Evolutionary conservation across 441 rosid genomes (phyloP).

Genomic region (Corymbia calophylla): DNA sequence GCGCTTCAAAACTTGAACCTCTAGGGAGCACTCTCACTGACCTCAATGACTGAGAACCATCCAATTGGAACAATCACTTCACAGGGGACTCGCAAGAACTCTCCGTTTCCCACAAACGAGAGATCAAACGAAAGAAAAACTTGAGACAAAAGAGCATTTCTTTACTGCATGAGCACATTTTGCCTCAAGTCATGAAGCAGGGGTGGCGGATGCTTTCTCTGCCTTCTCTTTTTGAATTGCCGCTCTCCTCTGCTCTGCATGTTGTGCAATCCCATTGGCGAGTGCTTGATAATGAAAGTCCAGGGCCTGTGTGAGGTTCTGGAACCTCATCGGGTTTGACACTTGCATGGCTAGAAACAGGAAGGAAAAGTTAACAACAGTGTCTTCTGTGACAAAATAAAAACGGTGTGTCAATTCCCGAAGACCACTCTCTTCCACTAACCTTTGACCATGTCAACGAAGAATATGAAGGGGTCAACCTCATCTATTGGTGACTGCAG

Average conservation of each 20-base stretch:
- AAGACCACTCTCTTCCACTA: not conserved
- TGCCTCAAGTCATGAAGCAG: conserved; percentile 26
- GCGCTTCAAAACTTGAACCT: conserved; percentile 1
- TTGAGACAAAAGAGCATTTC: not conserved
- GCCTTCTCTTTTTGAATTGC: conserved; percentile 80
- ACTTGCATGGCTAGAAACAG: conserved; percentile 58
- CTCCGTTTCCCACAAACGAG: conserved; percentile 6
- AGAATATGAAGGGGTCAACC: conserved; percentile 89
- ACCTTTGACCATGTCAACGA: conserved; percentile 89
- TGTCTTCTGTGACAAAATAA: not conserved
- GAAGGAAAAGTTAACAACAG: not conserved
- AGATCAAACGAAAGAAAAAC: conserved; percentile 13
- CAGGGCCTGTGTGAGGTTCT: conserved; percentile 67
- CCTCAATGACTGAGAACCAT: conserved; percentile 13
- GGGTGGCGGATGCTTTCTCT: conserved; percentile 56
- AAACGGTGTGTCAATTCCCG: not conserved
- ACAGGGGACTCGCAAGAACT: not conserved
- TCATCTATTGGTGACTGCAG: conserved; percentile 93
- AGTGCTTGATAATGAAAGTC: conserved; percentile 83
- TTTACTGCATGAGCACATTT: not conserved
- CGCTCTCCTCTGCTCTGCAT: conserved; percentile 85
- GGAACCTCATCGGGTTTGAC: conserved; percentile 59
- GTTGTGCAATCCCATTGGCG: conserved; percentile 83
- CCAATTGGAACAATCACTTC: conserved; percentile 6
- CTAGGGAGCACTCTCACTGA: not conserved